These are phyloP conservation scores for Penstemon barbatus DNA, from an alignment of 257 asterid species.

Conservation along the genomic window DNA sequence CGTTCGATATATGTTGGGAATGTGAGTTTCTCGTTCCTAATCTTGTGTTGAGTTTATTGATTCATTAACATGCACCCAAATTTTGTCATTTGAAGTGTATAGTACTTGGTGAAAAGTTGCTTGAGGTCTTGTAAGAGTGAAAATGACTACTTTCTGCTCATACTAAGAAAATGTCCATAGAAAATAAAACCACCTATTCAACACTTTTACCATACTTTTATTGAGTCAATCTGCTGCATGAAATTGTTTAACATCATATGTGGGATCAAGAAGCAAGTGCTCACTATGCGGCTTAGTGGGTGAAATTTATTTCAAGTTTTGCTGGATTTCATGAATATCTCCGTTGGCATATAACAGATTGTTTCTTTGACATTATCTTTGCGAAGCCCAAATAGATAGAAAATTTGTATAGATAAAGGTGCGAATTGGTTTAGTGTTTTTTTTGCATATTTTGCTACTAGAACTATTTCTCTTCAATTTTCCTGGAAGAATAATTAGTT, in stretches of 20 bases:
- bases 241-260: neutral
- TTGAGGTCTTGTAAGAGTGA: neutral
- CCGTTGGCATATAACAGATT: neutral
- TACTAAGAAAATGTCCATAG: neutral
- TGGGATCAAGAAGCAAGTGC: conserved; percentile 6
- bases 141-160: conserved; percentile 5
- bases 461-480: neutral
- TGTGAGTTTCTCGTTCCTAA: conserved; percentile 54
- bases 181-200: conserved; percentile 13
- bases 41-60: conserved; percentile 16
- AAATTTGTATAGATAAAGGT: neutral
- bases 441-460: neutral
- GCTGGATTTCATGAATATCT: conserved; percentile 5
- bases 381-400: neutral
- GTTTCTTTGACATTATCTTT: neutral
- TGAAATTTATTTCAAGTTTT: conserved; percentile 8
- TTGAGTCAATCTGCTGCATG: conserved; percentile 2
- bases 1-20: conserved; percentile 91
- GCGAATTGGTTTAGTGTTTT: neutral
- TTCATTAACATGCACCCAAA: neutral
- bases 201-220: conserved; percentile 7
- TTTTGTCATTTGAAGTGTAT: neutral
- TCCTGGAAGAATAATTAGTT: neutral
- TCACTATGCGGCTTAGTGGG: neutral
- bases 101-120: neutral